These are phyloP conservation scores for Spinellus fusiger DNA, from an alignment of 192 early-diverging fungal species.

Conservation along the genomic window DNA sequence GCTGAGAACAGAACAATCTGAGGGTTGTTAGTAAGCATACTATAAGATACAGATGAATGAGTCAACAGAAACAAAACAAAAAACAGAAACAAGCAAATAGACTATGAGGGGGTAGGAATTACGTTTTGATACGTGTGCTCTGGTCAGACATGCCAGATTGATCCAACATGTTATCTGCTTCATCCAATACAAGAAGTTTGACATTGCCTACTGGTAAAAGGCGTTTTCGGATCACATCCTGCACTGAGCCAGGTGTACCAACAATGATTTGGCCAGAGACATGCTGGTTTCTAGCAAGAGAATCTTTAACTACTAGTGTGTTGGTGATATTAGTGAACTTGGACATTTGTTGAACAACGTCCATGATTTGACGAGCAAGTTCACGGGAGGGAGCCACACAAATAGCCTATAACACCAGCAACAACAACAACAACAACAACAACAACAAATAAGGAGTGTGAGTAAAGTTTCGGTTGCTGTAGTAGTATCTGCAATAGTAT, in stretches of 20 bases:
- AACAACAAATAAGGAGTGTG: background rate
- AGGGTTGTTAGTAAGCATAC: slow-evolving; percentile 61
- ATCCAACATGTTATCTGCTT: slow-evolving; percentile 98
- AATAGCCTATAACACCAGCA: slow-evolving; percentile 49
- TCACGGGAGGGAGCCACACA: slow-evolving; percentile 92
- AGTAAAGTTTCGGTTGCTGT: background rate
- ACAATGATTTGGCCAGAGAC: slow-evolving; percentile 80
- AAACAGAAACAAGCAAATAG: background rate
- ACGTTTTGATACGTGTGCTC: slow-evolving; percentile 79
- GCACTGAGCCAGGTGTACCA: slow-evolving; percentile 92
- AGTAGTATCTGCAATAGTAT: background rate
- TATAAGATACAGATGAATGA: slow-evolving; percentile 16
- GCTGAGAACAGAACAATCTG: slow-evolving; percentile 95
- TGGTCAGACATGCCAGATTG: slow-evolving; percentile 81
- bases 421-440: background rate
- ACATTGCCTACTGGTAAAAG: slow-evolving; percentile 54
- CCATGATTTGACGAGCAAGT: slow-evolving; percentile 91
- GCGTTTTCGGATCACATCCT: slow-evolving; percentile 63
- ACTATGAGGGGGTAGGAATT: background rate
- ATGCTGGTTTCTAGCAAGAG: slow-evolving; percentile 43
- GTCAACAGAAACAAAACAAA: background rate
- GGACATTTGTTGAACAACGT: slow-evolving; percentile 85
- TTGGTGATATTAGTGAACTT: slow-evolving; percentile 79
- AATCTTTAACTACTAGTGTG: slow-evolving; percentile 76
- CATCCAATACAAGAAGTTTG: slow-evolving; percentile 89